Base-by-base conservation (phyloP, 108 stramenopile species). In the Pseudonitzschia multiseries region DNA sequence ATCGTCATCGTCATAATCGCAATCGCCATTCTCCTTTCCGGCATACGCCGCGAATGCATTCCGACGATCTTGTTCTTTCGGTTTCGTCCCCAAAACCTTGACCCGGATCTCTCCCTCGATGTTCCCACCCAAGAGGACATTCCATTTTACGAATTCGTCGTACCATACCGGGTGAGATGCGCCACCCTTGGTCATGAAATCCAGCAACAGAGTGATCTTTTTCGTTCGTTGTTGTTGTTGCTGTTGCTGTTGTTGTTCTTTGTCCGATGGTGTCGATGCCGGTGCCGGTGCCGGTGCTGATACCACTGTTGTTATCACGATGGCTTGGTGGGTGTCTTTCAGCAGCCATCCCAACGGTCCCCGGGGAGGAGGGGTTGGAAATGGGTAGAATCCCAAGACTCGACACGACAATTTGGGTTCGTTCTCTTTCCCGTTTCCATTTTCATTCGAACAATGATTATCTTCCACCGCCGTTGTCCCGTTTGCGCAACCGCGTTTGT, bases 181-280 rank as follows among this genome's bases (percentile, higher is more conserved):
- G 10, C 73, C 73, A 40, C 48, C 73, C 27, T 74, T 50, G 0
- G 73, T 74, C 73, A 74, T 74, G 48, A 74, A 74, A 68, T 74
- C 73, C 64, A 74, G 15, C 18, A 24, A 46, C 21, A 69, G 43
- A 10, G 13, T 48, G 9, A 12, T 46, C 44, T 13, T 56, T 56
- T 21, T 56, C 24, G 54, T 56, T 26, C 54, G 26, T 26, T 56
- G 17, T 26, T 12, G 2, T 22, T 4, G 54, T 10, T 9, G 22
- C n/a, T n/a, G 26, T 26, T 56, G 17, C 20, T 12, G 2, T 22
- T 4, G 54, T 10, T 9, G 9, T 20, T 24, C 22, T 14, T 1
- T 48, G 46, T 48, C 42, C 17, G 17, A 10, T 18, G 46, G 13
- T 48, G 46, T 48, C 18, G 14, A 18, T 48, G 4, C 13, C 17